Base-by-base conservation (phyloP, 2,329 filamentous ascomycete species). In the Diplodia sapinea region DNA sequence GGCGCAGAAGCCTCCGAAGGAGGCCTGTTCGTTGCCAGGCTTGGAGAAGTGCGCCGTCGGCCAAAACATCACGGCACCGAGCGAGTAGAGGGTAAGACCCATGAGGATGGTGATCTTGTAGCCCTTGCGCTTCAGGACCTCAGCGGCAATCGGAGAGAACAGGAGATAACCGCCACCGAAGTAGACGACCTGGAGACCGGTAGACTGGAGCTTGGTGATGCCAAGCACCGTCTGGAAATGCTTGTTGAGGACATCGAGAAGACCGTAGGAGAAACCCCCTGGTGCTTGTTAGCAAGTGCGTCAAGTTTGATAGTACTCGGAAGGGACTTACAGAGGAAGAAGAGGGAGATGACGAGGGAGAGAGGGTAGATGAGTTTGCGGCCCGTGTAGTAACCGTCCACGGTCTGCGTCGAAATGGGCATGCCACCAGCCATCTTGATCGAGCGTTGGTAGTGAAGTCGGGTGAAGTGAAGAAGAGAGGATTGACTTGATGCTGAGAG, bases 191-290 rank as follows among this genome's bases (percentile, higher is more conserved):
- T 80, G 78, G n/a, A 80, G 79, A 72, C 77, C 82, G 61, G 79
- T 82, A 40, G 77, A 77, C 69, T 81, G 74, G 55, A 80, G 76
- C 67, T 75, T 76, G 13, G 79, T 81, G 73, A 82, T 73, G 52
- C 74, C 74, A 3, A 98, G 90, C 71, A 94, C 92, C 29, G 87
- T 84, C 71, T 92, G 89, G 79, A 99, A 99, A 76, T 96, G 89
- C 3, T 88, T 86, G 73, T 91, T 93, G 43, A 99, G 85, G 59
- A 96, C 88, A 2, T 94, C 89, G 47, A 6, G 55, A 36, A 47
- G 62, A 38, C 62, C 62, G 47, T 63, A 63, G 23, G 59, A 63
- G 43, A 63, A 63, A 38, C 59, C 59, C 59, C 59, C 59, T 63
- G 31, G 2, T 51, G n/a, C 7, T 7, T 17, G 31, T 63, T 26